These are phyloP conservation scores for Pyrenophora graminea DNA, from an alignment of 2,329 filamentous ascomycete genomes.

Conservation along the genomic window DNA sequence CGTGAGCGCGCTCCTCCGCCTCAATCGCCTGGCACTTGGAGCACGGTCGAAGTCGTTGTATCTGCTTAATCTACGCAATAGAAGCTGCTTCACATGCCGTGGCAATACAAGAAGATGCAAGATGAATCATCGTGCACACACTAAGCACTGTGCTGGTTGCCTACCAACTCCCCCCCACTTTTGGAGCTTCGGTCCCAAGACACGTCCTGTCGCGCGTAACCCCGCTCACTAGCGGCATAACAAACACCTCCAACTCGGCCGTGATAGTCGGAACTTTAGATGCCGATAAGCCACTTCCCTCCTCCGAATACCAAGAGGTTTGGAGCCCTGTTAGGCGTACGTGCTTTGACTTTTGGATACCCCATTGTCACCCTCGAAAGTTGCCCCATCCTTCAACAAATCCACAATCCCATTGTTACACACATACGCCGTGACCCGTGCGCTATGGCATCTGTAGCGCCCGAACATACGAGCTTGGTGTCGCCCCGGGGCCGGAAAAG, in stretches of 20 bases:
- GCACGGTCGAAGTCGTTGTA: no score
- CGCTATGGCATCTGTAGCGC: conserved; percentile 25
- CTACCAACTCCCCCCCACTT: conserved; percentile 19
- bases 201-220: conserved; percentile 10
- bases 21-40: no score
- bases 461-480: conserved; percentile 32
- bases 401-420: conserved; percentile 7
- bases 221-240: conserved; percentile 21
- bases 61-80: no score
- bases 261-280: conserved; percentile 18
- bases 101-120: neutral
- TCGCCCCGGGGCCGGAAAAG: conserved; percentile 67
- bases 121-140: neutral
- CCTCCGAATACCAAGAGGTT: conserved; percentile 12
- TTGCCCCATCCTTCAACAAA: conserved; percentile 37
- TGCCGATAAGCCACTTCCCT: conserved; percentile 17
- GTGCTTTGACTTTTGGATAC: neutral
- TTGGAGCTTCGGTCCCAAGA: conserved; percentile 13
- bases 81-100: no score
- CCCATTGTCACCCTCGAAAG: conserved; percentile 4
- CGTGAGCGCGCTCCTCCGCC: no score
- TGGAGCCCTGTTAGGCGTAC: conserved; percentile 1
- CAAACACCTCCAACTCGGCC: conserved; percentile 13
- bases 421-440: neutral
- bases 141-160: no score